Evolutionary conservation across 495 filamentous ascomycete species (phyloP).

Genomic region (Daldinia childiae): DNA sequence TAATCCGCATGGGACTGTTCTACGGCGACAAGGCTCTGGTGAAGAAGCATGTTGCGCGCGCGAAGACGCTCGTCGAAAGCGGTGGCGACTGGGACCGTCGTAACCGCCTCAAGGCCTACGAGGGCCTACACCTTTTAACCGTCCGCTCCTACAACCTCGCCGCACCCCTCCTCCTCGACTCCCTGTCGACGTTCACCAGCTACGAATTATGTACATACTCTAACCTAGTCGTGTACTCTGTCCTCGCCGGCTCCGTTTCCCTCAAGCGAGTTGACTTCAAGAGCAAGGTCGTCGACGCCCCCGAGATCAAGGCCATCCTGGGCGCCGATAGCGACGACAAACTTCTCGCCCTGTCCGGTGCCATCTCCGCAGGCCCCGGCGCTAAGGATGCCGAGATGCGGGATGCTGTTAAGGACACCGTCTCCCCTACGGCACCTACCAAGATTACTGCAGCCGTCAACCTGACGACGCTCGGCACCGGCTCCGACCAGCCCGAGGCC

Average conservation of each 20-base stretch:
- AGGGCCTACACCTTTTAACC: conserved; percentile 91
- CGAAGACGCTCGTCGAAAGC: conserved; percentile 87
- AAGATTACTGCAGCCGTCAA: conserved; percentile 76
- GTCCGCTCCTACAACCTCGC: conserved; percentile 87
- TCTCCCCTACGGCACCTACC: conserved; percentile 61
- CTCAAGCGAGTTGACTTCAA: conserved; percentile 98
- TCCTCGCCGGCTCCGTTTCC: conserved; percentile 91
- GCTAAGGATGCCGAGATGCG: conserved; percentile 82
- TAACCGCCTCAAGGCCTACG: conserved; percentile 98
- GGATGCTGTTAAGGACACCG: conserved; percentile 61
- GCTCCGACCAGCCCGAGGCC: conserved; percentile 73
- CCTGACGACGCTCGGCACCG: conserved; percentile 78
- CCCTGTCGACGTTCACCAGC: conserved; percentile 96
- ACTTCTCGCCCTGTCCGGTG: conserved; percentile 78
- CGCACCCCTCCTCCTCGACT: conserved; percentile 93
- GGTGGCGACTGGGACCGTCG: conserved; percentile 98
- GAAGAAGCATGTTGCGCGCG: conserved; percentile 92
- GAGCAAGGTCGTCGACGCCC: conserved; percentile 95
- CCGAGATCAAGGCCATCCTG: conserved; percentile 95
- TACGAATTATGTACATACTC: conserved; percentile 98
- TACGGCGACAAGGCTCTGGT: conserved; percentile 90
- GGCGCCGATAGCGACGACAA: conserved; percentile 85
- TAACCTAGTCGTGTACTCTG: conserved; percentile 91
- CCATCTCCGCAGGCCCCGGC: conserved; percentile 79
- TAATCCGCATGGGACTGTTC: conserved; percentile 94